A percentile compares a stretch with the other conserved stretches of the same genome.
phyloP scores from a whole-genome alignment of 208 protist species.

The Trypanosoma conorhini region DNA sequence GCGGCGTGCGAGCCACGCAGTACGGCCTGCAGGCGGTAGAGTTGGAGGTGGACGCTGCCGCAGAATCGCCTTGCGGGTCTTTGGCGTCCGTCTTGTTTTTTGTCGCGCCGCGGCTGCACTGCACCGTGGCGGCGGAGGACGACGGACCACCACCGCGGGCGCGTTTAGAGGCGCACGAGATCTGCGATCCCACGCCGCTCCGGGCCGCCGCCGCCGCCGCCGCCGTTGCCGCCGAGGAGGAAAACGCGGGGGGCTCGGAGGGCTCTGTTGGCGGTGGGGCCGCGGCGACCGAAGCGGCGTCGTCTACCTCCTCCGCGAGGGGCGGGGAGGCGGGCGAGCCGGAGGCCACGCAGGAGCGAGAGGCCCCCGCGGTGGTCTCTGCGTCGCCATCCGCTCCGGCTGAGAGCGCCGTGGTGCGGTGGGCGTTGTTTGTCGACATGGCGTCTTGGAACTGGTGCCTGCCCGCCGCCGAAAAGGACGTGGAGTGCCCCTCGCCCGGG shows the following conservation, averaged over 20 bases:
- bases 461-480: background rate
- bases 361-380: no score
- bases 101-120: conserved; percentile 9
- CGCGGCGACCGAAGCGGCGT: no score
- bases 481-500: background rate
- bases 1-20: background rate
- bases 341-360: no score
- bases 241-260: background rate
- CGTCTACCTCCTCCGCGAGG: background rate
- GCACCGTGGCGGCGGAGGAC: background rate
- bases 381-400: background rate
- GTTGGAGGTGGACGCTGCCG: background rate
- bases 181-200: background rate
- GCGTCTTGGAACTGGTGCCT: background rate
- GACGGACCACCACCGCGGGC: background rate
- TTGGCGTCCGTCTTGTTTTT: conserved; percentile 7
- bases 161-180: background rate
- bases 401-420: background rate
- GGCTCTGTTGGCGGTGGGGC: background rate
- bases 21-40: conserved; percentile 19
- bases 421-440: conserved; percentile 21
- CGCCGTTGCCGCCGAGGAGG: background rate
- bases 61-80: background rate
- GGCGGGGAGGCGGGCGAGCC: no score
- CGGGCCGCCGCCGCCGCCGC: background rate